phyloP scores from a whole-genome alignment of 805 yeast genomes.

The Starmera dryadoides region DNA sequence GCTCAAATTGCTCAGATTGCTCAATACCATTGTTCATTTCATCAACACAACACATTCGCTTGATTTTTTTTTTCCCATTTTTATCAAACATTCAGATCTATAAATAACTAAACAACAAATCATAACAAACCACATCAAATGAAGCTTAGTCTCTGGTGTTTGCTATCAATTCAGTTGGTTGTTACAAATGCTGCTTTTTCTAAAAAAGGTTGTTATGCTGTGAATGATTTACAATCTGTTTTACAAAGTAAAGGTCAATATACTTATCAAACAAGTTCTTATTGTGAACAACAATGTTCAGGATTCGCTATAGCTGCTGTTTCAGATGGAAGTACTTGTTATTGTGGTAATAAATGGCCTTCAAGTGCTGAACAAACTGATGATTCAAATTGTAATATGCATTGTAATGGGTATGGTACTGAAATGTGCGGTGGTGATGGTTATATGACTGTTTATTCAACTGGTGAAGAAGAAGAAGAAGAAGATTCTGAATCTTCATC shows the following conservation, averaged over 20 bases:
- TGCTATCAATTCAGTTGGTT: not conserved
- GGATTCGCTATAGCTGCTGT: constrained; percentile 42
- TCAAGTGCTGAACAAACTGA: constrained; percentile 20
- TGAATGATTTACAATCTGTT: constrained; percentile 16
- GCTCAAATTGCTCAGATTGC: no score
- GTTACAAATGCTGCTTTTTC: constrained; percentile 9
- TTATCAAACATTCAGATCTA: no score
- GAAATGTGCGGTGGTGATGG: constrained; percentile 60
- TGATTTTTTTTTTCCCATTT: no score
- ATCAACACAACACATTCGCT: no score
- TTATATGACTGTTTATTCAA: constrained; percentile 37
- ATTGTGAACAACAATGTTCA: constrained; percentile 49
- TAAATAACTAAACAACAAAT: no score
- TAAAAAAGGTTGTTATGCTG: constrained; percentile 29
- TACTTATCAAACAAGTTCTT: constrained; percentile 50
- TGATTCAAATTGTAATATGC: constrained; percentile 30
- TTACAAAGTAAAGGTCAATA: constrained; percentile 37
- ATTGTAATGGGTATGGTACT: constrained; percentile 56
- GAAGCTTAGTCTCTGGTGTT: no score
- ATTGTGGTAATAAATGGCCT: constrained; percentile 52
- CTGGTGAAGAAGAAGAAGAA: constrained; percentile 20
- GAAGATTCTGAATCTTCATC: constrained; percentile 4
- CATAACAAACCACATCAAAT: no score
- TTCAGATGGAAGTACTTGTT: constrained; percentile 49
- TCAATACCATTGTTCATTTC: no score